Conservation (phyloP, 805 yeast species). For the Starmerella davenportii region DNA sequence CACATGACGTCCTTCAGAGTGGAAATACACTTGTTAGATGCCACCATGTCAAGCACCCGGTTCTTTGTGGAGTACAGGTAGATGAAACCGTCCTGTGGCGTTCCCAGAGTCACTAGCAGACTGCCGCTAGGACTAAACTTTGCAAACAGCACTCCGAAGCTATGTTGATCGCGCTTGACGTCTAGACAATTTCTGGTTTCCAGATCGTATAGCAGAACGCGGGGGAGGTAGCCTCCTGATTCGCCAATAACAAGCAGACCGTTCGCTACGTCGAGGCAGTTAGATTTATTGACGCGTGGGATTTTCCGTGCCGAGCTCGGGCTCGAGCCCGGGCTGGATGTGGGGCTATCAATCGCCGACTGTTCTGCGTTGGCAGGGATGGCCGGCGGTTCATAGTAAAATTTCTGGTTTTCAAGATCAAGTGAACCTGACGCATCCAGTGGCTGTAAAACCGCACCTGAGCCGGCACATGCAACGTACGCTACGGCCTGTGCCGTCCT, state of each 20-base stretch:
- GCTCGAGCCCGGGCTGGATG: constrained; percentile 4
- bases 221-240: constrained; percentile 43
- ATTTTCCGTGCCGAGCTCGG: constrained; percentile 2
- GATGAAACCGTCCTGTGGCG: constrained; percentile 50
- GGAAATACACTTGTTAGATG: constrained; percentile 47
- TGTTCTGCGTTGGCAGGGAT: not conserved
- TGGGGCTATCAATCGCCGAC: constrained; percentile 1
- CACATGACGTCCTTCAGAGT: constrained; percentile 38
- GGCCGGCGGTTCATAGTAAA: constrained; percentile 4
- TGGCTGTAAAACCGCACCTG: constrained; percentile 8
- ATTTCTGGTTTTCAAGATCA: not conserved
- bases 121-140: constrained; percentile 42
- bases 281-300: constrained; percentile 10
- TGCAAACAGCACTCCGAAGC: constrained; percentile 41
- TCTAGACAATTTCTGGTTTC: constrained; percentile 30
- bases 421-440: not conserved
- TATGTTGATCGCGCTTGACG: constrained; percentile 37
- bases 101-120: constrained; percentile 42
- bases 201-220: constrained; percentile 30
- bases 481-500: not conserved
- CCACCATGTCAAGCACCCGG: constrained; percentile 24
- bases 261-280: constrained; percentile 40
- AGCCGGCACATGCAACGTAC: constrained; percentile 9
- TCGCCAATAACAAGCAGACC: constrained; percentile 54
- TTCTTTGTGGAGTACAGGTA: constrained; percentile 37